A percentile compares a stretch with the other conserved stretches of the same genome.
Conservation (phyloP, 2,329 filamentous ascomycete species). For the Sclerotinia nivalis region DNA sequence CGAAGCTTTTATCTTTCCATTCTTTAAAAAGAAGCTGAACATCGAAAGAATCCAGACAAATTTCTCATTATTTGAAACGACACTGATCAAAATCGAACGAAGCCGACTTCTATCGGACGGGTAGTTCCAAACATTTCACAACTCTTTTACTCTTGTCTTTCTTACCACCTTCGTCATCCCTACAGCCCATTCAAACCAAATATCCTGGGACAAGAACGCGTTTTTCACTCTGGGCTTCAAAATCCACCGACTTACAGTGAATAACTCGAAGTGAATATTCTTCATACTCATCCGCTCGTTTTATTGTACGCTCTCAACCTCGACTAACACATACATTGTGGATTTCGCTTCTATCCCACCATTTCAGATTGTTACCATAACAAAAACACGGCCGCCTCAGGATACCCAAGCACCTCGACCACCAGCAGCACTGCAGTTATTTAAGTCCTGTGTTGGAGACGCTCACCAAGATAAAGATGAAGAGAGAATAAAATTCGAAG, state of each 20-base stretch:
- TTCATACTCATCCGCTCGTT: not conserved
- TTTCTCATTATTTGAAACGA: no score
- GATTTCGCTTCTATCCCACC: not conserved
- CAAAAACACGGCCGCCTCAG: not conserved
- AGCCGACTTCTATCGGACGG: not conserved
- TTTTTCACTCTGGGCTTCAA: not conserved
- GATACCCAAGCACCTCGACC: not conserved
- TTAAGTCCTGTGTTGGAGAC: not conserved
- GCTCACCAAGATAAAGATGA: not conserved
- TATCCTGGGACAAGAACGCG: not conserved
- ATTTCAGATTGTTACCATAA: not conserved
- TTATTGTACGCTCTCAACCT: not conserved
- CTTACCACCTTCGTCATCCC: not conserved
- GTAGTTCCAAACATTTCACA: not conserved
- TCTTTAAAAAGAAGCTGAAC: no score
- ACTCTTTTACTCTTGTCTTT: not conserved
- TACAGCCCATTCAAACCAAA: no score
- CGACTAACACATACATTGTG: not conserved
- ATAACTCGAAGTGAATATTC: not conserved
- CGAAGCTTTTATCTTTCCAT: not conserved
- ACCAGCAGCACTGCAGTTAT: no score
- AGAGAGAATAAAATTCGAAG: not conserved
- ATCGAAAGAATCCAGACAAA: not conserved
- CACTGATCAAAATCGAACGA: not conserved
- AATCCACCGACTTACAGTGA: not conserved